Conservation (phyloP, 305 asterid genomes). For the Caryopteris hybrid region DNA sequence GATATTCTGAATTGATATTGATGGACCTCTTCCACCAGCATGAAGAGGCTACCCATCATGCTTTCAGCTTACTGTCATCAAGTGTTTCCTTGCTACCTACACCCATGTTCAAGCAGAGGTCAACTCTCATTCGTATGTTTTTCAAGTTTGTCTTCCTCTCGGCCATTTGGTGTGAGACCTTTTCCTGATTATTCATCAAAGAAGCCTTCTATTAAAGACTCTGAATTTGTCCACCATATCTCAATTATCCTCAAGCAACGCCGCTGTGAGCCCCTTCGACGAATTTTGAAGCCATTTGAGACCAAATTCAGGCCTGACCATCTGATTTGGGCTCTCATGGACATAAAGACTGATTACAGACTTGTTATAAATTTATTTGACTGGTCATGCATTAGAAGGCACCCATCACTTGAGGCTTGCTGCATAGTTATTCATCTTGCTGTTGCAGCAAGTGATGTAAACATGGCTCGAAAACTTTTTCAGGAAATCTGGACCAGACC, state of each 20-base stretch:
- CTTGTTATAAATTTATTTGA: conserved; percentile 62
- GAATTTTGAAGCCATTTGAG: conserved; percentile 60
- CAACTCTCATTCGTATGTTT: conserved; percentile 26
- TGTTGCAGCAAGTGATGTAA: conserved; percentile 51
- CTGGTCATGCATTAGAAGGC: conserved; percentile 70
- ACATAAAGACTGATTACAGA: conserved; percentile 57
- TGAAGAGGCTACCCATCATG: conserved; percentile 54
- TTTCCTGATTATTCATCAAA: conserved; percentile 85
- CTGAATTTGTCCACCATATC: conserved; percentile 63
- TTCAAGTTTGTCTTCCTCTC: conserved; percentile 33
- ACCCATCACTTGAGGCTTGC: conserved; percentile 78
- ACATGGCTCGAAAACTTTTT: conserved; percentile 39
- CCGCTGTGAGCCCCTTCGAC: conserved; percentile 49
- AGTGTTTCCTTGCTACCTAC: conserved; percentile 24
- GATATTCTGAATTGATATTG: conserved; percentile 20
- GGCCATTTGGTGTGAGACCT: conserved; percentile 37
- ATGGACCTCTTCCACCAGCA: conserved; percentile 55
- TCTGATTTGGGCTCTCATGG: conserved; percentile 86
- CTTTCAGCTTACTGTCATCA: conserved; percentile 33
- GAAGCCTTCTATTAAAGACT: conserved; percentile 69
- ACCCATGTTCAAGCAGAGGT: conserved; percentile 28
- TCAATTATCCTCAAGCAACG: conserved; percentile 75
- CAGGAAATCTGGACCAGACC: conserved; percentile 53
- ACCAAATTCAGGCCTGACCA: conserved; percentile 71
- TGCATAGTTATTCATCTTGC: conserved; percentile 82